Conservation (phyloP, 345 rosid genomes). For the Gossypium mustelinum region DNA sequence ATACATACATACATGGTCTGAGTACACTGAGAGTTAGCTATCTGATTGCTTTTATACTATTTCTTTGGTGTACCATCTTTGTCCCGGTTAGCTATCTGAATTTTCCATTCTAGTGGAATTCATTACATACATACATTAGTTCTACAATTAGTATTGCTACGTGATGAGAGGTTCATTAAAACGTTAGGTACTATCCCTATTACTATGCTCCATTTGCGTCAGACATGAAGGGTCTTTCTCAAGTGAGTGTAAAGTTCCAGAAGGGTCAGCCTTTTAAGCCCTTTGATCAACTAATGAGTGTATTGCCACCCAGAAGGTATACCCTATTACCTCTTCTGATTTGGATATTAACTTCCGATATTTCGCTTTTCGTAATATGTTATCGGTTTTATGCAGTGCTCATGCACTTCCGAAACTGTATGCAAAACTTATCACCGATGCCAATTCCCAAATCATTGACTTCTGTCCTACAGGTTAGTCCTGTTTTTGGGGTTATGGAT, state of each 20-base stretch:
- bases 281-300: constrained; percentile 24
- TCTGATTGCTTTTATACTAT: no score
- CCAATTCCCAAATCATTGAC: constrained; percentile 22
- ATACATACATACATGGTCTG: no score
- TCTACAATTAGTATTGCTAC: not conserved
- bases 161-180: not conserved
- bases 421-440: constrained; percentile 15
- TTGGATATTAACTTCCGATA: not conserved
- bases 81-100: no score
- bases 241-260: constrained; percentile 16
- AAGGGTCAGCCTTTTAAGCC: constrained; percentile 26
- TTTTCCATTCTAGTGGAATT: not conserved
- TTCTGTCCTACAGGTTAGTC: constrained; percentile 23
- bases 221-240: constrained; percentile 24
- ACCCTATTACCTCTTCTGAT: not conserved
- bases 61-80: no score
- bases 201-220: constrained; percentile 27
- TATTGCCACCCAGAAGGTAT: constrained; percentile 27
- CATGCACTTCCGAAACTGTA: constrained; percentile 25
- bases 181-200: constrained; percentile 26
- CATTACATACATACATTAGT: not conserved
- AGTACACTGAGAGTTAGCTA: no score
- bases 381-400: constrained; percentile 12
- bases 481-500: not conserved
- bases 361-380: not conserved